Evolutionary conservation across 148 eudicot species (phyloP), one percentile per base, ranked within the genome.

Genomic region (Chenopodium quinoa): DNA sequence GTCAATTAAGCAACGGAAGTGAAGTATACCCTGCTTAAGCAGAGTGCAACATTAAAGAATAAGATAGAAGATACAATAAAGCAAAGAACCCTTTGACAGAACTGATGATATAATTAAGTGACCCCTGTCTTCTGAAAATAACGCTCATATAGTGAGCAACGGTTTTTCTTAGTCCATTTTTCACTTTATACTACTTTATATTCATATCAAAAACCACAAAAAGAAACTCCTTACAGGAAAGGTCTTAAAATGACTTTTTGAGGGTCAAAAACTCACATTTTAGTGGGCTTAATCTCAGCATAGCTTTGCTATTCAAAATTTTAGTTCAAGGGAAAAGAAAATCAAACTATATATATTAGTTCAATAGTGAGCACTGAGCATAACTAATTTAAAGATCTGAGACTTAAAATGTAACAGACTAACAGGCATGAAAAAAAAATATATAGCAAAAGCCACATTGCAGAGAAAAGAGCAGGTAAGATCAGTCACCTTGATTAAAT

Each of bases 401-500:
- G 63, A 47, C 19, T 48, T 73, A 47, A n/a, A n/a, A n/a, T 7
- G 58, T 46, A 47, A 73, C 32, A 73, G 19, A 34, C 31, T 46
- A 47, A 73, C 32, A 73, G 19, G 60, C 31, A 73, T 73, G 34
- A 73, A 73, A 17, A 27, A 27, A 27, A 40, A 27, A 12, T 46
- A 50, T 48, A 25, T 67, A 16, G 64, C 47, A 29, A 17, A 13
- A 81, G 72, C 37, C 31, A 70, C 17, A 19, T 69, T 13, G 68
- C 46, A 81, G 48, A 71, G 71, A 2, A 29, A 47, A 63, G 23
- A 44, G 60, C 68, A 75, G 83, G 60, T 63, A 69, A 79, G 64
- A 65, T 40, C 17, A 85, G 85, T 27, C 84, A 90, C 99, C 99
- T 96, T 96, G 81, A 96, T 96, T 70, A 96, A 87, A 88, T 96